phyloP scores from a whole-genome alignment of 2,329 filamentous ascomycete species.

The Aspergillaceae sp. region DNA sequence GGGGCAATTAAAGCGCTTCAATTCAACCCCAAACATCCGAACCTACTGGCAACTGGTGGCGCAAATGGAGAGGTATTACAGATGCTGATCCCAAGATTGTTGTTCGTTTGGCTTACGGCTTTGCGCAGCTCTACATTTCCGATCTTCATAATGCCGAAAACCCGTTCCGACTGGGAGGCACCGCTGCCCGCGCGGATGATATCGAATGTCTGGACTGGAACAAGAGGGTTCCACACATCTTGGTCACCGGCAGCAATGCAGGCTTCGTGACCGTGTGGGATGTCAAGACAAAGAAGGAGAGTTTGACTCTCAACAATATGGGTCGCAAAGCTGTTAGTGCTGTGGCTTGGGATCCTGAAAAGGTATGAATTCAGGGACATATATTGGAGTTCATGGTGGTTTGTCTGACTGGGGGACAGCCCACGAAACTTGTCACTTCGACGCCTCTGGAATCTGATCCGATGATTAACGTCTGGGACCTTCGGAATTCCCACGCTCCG shows the following conservation, averaged over 20 bases:
- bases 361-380: constrained; percentile 36
- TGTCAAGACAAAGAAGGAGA: constrained; percentile 95
- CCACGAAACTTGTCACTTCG: constrained; percentile 87
- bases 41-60: constrained; percentile 85
- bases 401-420: constrained; percentile 29
- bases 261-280: constrained; percentile 99
- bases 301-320: constrained; percentile 79
- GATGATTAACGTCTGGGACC: constrained; percentile 84
- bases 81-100: no score
- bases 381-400: background rate
- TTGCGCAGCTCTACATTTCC: constrained; percentile 67
- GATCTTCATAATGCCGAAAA: constrained; percentile 84
- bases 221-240: constrained; percentile 90
- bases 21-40: constrained; percentile 88
- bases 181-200: constrained; percentile 82
- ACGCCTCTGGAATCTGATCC: constrained; percentile 84
- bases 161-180: constrained; percentile 80
- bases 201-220: constrained; percentile 98
- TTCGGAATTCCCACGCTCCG: constrained; percentile 91
- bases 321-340: constrained; percentile 90
- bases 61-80: constrained; percentile 67
- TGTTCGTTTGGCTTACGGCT: constrained; percentile 5
- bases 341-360: constrained; percentile 94
- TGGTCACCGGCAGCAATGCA: constrained; percentile 85
- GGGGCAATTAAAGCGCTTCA: constrained; percentile 90